phyloP scores from a whole-genome alignment of 495 filamentous ascomycete genomes.

The Physcia stellaris region DNA sequence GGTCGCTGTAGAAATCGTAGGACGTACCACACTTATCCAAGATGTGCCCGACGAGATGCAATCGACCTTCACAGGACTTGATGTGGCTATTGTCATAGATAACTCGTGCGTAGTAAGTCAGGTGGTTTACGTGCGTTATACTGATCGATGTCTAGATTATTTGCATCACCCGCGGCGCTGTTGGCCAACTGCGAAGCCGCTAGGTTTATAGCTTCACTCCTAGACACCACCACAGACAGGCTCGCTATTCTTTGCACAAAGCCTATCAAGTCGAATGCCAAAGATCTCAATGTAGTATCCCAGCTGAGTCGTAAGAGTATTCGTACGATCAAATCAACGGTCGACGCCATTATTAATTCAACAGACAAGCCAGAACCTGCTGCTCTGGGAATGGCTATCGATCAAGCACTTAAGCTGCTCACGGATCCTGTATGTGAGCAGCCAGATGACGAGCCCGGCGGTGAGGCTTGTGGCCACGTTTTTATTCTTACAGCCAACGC shows the following conservation, averaged over 20 bases:
- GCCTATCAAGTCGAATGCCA: background rate
- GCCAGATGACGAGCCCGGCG: constrained; percentile 1
- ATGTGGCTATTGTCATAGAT: constrained; percentile 14
- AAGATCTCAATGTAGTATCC: constrained; percentile 6
- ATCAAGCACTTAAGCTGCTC: constrained; percentile 8
- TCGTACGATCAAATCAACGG: constrained; percentile 5
- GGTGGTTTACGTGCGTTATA: background rate
- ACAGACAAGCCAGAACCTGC: constrained; percentile 1
- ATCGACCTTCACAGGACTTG: constrained; percentile 4
- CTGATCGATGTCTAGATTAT: constrained; percentile 2
- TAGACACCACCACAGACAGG: constrained; percentile 8
- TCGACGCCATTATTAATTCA: constrained; percentile 13
- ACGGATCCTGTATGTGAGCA: constrained; percentile 1
- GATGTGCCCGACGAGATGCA: background rate
- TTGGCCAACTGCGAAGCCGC: constrained; percentile 16
- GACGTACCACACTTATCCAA: background rate
- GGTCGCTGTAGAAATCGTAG: constrained; percentile 12
- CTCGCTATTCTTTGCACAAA: constrained; percentile 13
- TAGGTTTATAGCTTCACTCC: constrained; percentile 12
- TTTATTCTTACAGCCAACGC: constrained; percentile 15
- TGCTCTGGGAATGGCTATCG: constrained; percentile 6
- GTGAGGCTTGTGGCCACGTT: constrained; percentile 14
- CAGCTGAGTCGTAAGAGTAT: constrained; percentile 6
- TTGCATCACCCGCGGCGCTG: constrained; percentile 13
- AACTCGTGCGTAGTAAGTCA: constrained; percentile 9